Evolutionary conservation across 768 basidiomycete genomes (phyloP).

Genomic region (Kwoniella europaea): DNA sequence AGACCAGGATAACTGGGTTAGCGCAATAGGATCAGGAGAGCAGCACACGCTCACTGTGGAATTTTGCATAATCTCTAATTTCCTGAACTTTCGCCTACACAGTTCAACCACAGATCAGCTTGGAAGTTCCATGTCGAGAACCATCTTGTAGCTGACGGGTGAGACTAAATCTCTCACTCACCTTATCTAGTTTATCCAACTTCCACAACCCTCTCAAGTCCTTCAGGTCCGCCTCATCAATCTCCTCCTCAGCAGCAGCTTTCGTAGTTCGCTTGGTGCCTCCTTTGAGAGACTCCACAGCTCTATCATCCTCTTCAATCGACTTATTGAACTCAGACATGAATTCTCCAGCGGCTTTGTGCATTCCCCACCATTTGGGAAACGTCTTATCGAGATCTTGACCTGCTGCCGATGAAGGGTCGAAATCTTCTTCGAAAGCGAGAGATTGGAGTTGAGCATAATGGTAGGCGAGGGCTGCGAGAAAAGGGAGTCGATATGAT

Average conservation of each 20-base stretch:
- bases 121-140: neutral
- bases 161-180: slow-evolving; percentile 47
- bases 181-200: slow-evolving; percentile 69
- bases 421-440: slow-evolving; percentile 89
- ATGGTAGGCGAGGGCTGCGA: slow-evolving; percentile 77
- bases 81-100: slow-evolving; percentile 48
- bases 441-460: slow-evolving; percentile 88
- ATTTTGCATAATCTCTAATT: slow-evolving; percentile 42
- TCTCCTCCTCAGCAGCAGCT: slow-evolving; percentile 1
- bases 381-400: slow-evolving; percentile 74
- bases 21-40: neutral
- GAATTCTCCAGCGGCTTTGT: slow-evolving; percentile 69
- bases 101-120: slow-evolving; percentile 12
- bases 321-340: slow-evolving; percentile 74
- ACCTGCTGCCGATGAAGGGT: slow-evolving; percentile 62
- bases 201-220: slow-evolving; percentile 74
- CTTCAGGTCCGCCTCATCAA: slow-evolving; percentile 68
- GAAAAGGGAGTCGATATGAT: neutral
- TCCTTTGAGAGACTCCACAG: slow-evolving; percentile 60
- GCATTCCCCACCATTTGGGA: slow-evolving; percentile 77
- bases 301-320: slow-evolving; percentile 72
- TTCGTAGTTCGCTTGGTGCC: slow-evolving; percentile 31
- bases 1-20: neutral
- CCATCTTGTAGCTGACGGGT: neutral
- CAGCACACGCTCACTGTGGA: slow-evolving; percentile 39